Evolutionary conservation across 164 flowering plant species (phyloP), one percentile per base, ranked within the genome.

Genomic region (Magnolia officinalis): DNA sequence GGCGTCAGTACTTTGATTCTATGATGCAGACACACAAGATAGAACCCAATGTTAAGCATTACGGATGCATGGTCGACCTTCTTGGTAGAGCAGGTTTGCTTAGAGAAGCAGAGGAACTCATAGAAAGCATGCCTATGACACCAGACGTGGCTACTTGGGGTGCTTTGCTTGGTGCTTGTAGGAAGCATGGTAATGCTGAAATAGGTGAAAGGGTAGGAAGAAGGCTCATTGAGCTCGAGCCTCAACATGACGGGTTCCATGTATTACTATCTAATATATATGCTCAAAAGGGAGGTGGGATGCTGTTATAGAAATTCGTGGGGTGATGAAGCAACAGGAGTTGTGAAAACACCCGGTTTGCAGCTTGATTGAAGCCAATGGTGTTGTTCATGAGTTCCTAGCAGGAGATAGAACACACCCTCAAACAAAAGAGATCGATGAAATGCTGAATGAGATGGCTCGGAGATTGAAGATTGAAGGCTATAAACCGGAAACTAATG

Each of bases 61-160:
- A 87, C 24, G 88, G 89, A 11, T 87, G 89, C 83, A 85, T 87
- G 85, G 89, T 87, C 52, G 89, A 87, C 76, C 86, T 85, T 75
- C 84, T 87, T 65, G 88, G 83, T 1, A 84, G 88, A 4, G 83
- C 81, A 21, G 89, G 88, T 69, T 76, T 82, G 31, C 86, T 85
- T 18, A 75, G 76, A 73, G 89, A 87, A 76, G 88, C 89, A 31
- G 81, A 81, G 76, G 78, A 83, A 51, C 79, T 87, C 61, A 81
- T 85, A 19, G 76, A 69, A 49, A 81, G 63, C 72, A 87, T 85
- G 89, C 86, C 87, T 70, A 81, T 85, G 81, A 68, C 37, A 58
- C 84, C 89, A 50, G 86, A 85, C 85, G 86, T 77, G 68, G 84
- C 84, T 5, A 81, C 85, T 13, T 87, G 88, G 89, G 89, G 88